Conservation (phyloP, 768 basidiomycete species). For the Psilocybe cyanescens region DNA sequence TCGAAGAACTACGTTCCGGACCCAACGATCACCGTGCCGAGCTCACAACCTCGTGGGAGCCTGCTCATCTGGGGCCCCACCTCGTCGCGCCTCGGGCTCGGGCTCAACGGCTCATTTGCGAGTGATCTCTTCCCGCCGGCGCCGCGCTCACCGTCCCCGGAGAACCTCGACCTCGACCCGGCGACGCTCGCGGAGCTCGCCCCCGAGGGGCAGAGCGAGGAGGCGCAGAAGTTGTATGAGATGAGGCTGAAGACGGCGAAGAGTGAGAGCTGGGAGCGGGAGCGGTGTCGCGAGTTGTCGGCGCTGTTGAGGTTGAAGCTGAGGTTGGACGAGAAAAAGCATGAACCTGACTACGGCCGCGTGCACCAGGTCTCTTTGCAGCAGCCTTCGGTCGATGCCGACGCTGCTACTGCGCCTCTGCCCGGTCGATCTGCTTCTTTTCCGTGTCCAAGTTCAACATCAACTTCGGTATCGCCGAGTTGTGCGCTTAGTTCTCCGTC, state of each 20-base stretch:
- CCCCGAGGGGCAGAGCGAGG: conserved; percentile 42
- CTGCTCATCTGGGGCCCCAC: conserved; percentile 48
- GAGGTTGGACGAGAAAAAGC: conserved; percentile 38
- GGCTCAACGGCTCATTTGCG: conserved; percentile 8
- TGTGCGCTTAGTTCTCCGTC: background rate
- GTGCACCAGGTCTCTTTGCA: background rate
- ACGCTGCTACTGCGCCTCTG: background rate
- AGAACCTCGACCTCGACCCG: conserved; percentile 36
- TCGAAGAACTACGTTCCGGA: conserved; percentile 26
- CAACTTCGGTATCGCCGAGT: background rate
- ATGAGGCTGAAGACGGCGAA: conserved; percentile 38
- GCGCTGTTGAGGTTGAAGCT: conserved; percentile 62
- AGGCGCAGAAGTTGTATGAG: conserved; percentile 42
- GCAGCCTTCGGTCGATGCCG: background rate
- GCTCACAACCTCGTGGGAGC: conserved; percentile 17
- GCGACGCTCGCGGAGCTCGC: conserved; percentile 26
- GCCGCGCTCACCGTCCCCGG: conserved; percentile 48
- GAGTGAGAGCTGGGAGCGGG: conserved; percentile 50
- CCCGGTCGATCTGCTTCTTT: background rate
- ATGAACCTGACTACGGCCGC: background rate
- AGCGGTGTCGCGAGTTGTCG: conserved; percentile 57
- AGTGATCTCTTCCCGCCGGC: conserved; percentile 10
- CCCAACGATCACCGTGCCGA: conserved; percentile 18
- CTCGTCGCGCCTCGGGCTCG: conserved; percentile 27
- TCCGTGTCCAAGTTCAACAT: background rate